Conservation (phyloP, 2,329 filamentous ascomycete genomes). For the Calonectria leucothoes region DNA sequence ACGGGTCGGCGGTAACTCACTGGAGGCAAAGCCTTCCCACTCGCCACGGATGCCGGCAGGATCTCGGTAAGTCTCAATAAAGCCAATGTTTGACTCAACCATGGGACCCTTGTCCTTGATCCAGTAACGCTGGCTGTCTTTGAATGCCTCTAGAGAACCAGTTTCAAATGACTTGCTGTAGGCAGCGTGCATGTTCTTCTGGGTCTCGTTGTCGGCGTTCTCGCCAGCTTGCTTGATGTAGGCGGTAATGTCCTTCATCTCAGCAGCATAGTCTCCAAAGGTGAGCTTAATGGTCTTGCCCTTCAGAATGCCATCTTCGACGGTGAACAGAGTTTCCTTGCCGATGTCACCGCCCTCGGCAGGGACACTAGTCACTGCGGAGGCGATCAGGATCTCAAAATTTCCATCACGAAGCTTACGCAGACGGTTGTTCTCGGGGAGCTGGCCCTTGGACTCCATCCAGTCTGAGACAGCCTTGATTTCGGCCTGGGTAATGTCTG, state of each 20-base stretch:
- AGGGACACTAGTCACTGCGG: slow-evolving; percentile 71
- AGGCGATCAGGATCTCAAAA: slow-evolving; percentile 82
- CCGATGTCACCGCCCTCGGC: slow-evolving; percentile 75
- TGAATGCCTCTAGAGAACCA: slow-evolving; percentile 82
- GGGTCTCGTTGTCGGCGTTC: slow-evolving; percentile 78
- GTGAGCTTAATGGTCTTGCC: slow-evolving; percentile 78
- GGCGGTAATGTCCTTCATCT: slow-evolving; percentile 77
- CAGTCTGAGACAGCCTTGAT: slow-evolving; percentile 79
- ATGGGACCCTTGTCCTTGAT: slow-evolving; percentile 84
- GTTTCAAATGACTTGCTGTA: slow-evolving; percentile 81
- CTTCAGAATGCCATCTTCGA: slow-evolving; percentile 69
- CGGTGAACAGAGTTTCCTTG: slow-evolving; percentile 69
- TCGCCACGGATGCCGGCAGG: slow-evolving; percentile 84
- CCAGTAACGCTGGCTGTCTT: slow-evolving; percentile 84
- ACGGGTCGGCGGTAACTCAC: slow-evolving; percentile 36
- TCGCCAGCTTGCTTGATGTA: slow-evolving; percentile 76
- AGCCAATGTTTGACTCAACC: slow-evolving; percentile 85
- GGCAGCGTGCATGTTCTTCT: slow-evolving; percentile 78
- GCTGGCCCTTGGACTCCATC: slow-evolving; percentile 77
- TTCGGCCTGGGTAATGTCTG: slow-evolving; percentile 79
- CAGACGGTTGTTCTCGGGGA: slow-evolving; percentile 82
- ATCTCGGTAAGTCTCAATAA: slow-evolving; percentile 88
- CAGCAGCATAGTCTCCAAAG: slow-evolving; percentile 79
- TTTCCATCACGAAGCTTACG: slow-evolving; percentile 72
- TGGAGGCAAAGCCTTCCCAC: slow-evolving; percentile 86